Conservation (phyloP, 768 basidiomycete genomes). For the Phaeotremella fagi region DNA sequence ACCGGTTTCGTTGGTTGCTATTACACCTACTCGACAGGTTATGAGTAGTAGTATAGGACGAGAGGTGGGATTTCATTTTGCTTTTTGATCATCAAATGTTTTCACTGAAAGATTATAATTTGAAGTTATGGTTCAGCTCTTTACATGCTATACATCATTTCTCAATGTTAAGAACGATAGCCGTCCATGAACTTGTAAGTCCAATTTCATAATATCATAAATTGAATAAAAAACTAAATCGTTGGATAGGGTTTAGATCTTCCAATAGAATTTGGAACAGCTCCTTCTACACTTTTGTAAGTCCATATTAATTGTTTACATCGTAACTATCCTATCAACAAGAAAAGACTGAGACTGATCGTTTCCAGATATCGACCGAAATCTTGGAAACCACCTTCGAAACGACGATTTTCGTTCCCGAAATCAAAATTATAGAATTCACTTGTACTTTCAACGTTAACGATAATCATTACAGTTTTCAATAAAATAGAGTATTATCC, state of each 20-base stretch:
- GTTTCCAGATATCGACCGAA: neutral
- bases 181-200: constrained; percentile 40
- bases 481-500: no score
- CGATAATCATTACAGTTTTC: no score
- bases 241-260: constrained; percentile 24
- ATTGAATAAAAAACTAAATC: neutral
- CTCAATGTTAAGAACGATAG: constrained; percentile 43
- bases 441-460: no score
- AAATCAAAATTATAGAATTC: neutral
- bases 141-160: constrained; percentile 44
- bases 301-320: constrained; percentile 3
- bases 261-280: constrained; percentile 40
- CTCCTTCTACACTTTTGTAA: constrained; percentile 39
- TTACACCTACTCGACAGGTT: constrained; percentile 37
- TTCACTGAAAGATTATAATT: constrained; percentile 1
- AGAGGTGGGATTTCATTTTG: constrained; percentile 23
- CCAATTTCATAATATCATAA: neutral
- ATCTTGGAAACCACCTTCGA: neutral
- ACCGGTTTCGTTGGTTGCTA: constrained; percentile 28
- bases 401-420: neutral
- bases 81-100: no score
- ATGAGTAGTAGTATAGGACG: constrained; percentile 32
- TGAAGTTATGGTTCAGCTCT: constrained; percentile 41
- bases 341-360: neutral
- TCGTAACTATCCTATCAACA: neutral